These are phyloP conservation scores for Urostyla sp. DNA, from an alignment of 73 alveolate genomes.

Conservation along the genomic window DNA sequence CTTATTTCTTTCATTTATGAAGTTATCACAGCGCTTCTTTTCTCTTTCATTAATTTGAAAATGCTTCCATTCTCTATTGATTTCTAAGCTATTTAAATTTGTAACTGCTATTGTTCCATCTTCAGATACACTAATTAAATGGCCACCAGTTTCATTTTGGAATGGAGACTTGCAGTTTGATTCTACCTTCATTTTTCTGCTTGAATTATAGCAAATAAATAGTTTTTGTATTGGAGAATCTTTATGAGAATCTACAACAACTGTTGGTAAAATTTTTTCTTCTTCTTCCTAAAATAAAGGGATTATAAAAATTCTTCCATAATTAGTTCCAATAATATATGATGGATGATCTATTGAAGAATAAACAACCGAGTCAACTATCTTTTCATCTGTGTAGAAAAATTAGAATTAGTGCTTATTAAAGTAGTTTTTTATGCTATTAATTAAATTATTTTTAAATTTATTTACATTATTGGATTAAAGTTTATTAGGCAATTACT, in stretches of 20 bases:
- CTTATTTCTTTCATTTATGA: not conserved
- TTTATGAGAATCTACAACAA: constrained; percentile 44
- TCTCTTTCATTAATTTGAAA: not conserved
- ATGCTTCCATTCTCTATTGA: not conserved
- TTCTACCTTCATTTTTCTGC: not conserved
- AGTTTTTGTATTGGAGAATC: constrained; percentile 33
- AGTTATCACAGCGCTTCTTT: constrained; percentile 11
- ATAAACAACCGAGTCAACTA: constrained; percentile 51
- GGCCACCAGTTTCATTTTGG: constrained; percentile 19
- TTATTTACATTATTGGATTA: constrained; percentile 18
- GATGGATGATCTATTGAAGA: constrained; percentile 36
- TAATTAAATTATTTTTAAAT: no score
- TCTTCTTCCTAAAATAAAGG: constrained; percentile 54
- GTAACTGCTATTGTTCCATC: constrained; percentile 67
- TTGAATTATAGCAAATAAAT: constrained; percentile 47
- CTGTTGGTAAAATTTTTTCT: constrained; percentile 42
- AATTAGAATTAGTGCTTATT: constrained; percentile 50
- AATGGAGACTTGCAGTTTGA: constrained; percentile 23
- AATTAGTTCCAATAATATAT: constrained; percentile 62
- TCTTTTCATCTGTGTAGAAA: constrained; percentile 60
- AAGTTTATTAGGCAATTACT: constrained; percentile 10
- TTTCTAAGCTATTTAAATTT: constrained; percentile 22
- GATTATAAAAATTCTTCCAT: constrained; percentile 64
- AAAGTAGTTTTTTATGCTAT: constrained; percentile 32
- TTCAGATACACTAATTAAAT: constrained; percentile 53